A percentile compares a stretch with the other conserved stretches of the same genome.
Conservation (phyloP, 768 basidiomycete species). For the Naganishia onofrii region DNA sequence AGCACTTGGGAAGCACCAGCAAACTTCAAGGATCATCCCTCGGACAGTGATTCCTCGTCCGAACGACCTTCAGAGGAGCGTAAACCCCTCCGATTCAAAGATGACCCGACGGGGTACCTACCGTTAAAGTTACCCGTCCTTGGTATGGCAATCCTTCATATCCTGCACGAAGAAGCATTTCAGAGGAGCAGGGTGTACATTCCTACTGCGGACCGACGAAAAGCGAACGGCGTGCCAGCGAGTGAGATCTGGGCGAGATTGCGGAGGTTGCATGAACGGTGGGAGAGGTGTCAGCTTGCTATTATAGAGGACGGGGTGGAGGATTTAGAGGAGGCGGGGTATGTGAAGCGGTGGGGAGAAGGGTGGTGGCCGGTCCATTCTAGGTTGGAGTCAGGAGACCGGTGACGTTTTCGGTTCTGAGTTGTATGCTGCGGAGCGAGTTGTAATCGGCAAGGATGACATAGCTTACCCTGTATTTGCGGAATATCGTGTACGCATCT, state of each 20-base stretch:
- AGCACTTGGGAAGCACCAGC: constrained; percentile 19
- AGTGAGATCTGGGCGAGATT: constrained; percentile 18
- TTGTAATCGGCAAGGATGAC: neutral
- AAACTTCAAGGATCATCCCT: constrained; percentile 10
- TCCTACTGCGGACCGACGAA: constrained; percentile 10
- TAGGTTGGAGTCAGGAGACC: neutral
- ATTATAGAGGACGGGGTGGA: constrained; percentile 30
- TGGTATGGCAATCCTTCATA: constrained; percentile 26
- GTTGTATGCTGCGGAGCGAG: neutral
- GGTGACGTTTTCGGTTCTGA: neutral
- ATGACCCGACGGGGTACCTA: constrained; percentile 27
- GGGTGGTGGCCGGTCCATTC: constrained; percentile 28
- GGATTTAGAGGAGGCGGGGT: constrained; percentile 17
- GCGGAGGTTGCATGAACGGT: constrained; percentile 24
- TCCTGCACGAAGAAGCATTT: constrained; percentile 23
- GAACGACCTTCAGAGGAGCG: neutral
- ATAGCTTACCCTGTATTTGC: neutral
- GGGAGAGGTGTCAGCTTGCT: constrained; percentile 24
- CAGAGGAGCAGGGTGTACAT: constrained; percentile 19
- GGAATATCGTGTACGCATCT: neutral
- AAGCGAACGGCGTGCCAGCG: constrained; percentile 21
- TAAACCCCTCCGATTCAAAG: neutral
- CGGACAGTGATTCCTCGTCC: constrained; percentile 9
- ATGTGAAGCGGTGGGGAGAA: constrained; percentile 13
- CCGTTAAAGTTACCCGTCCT: constrained; percentile 25